Conservation (phyloP, 2,329 filamentous ascomycete genomes). For the Monosporascus sp. region DNA sequence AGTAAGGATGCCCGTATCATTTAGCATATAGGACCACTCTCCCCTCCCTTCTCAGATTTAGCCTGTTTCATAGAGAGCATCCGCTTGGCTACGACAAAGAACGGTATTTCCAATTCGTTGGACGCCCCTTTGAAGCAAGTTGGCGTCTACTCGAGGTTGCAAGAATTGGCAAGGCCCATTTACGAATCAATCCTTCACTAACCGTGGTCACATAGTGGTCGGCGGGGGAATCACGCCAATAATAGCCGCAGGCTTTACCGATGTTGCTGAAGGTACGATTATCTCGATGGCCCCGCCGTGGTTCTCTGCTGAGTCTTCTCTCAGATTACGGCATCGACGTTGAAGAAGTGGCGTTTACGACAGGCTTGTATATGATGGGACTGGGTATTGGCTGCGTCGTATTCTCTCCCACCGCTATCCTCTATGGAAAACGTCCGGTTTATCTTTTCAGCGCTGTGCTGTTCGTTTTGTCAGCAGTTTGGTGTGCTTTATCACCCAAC, state of each 20-base stretch:
- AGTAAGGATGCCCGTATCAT: constrained; percentile 23
- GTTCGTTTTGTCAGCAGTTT: constrained; percentile 73
- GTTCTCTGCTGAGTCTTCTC: constrained; percentile 8
- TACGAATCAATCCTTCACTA: background rate
- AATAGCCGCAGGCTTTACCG: constrained; percentile 81
- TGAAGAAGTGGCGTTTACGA: constrained; percentile 76
- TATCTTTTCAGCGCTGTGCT: constrained; percentile 74
- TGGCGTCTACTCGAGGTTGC: background rate
- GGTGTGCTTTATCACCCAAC: constrained; percentile 80
- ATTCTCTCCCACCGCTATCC: constrained; percentile 83
- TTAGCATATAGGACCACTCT: too few relatives aligned
- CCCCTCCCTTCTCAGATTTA: too few relatives aligned
- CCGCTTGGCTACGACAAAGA: too few relatives aligned
- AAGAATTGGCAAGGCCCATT: background rate
- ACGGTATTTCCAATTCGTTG: too few relatives aligned
- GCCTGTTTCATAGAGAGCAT: too few relatives aligned
- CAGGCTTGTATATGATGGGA: constrained; percentile 91
- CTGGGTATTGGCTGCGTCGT: constrained; percentile 80
- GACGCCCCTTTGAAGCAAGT: background rate
- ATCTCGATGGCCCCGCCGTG: constrained; percentile 31
- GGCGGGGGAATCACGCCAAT: constrained; percentile 91
- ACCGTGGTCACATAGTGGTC: constrained; percentile 44
- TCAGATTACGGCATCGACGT: constrained; percentile 58
- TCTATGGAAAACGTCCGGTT: constrained; percentile 86
- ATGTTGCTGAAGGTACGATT: constrained; percentile 55